Conservation (phyloP, 2,329 filamentous ascomycete species). For the Clarireedia monteithiana region DNA sequence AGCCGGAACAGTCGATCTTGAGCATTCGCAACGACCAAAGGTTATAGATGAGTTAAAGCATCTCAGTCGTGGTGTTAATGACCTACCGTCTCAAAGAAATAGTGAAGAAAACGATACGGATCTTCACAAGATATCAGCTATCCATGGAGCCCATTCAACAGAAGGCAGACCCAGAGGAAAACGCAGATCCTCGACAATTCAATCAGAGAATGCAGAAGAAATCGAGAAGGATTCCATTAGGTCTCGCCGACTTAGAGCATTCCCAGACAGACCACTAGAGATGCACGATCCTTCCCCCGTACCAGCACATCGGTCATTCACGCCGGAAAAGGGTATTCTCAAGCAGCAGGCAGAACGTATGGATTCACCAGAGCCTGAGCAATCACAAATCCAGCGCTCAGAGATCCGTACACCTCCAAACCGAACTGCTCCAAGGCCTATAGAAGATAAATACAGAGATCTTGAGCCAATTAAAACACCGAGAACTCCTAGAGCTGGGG, state of each 20-base stretch:
- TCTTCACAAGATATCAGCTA: conserved; percentile 18
- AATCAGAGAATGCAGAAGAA: conserved; percentile 7
- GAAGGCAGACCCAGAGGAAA: conserved; percentile 7
- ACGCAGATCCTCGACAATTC: conserved; percentile 12
- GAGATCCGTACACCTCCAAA: not conserved
- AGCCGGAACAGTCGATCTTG: conserved; percentile 35
- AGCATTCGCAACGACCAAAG: conserved; percentile 26
- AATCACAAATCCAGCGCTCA: conserved; percentile 6
- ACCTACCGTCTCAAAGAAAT: conserved; percentile 14
- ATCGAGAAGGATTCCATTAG: conserved; percentile 13
- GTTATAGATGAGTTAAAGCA: conserved; percentile 11
- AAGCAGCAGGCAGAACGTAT: conserved; percentile 22
- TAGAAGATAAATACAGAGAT: conserved; percentile 23
- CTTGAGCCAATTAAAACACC: conserved; percentile 19
- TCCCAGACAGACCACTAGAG: conserved; percentile 12
- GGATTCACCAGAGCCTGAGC: conserved; percentile 18
- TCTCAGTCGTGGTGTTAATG: conserved; percentile 9
- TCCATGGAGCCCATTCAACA: conserved; percentile 12
- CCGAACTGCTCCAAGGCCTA: conserved; percentile 11
- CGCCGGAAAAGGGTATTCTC: conserved; percentile 10
- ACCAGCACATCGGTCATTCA: conserved; percentile 14
- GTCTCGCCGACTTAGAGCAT: conserved; percentile 10
- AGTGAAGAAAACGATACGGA: conserved; percentile 15
- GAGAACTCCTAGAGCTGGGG: conserved; percentile 19
- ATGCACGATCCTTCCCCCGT: conserved; percentile 17